phyloP scores from a whole-genome alignment of 2,329 filamentous ascomycete genomes.

The Geoglossum cookeanum region DNA sequence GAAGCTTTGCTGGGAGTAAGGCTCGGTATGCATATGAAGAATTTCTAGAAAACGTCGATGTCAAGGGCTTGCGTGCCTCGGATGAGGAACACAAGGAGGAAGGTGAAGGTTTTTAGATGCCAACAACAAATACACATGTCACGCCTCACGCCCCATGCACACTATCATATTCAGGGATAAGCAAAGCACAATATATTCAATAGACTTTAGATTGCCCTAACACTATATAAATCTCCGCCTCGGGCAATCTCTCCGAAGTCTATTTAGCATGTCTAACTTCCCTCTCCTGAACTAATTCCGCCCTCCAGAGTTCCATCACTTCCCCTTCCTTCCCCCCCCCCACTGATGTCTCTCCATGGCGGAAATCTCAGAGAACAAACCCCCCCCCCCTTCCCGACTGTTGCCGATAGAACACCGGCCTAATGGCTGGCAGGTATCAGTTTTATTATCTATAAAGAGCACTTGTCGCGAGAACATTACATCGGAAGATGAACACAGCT shows the following conservation, averaged over 20 bases:
- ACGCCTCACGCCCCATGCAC: not conserved
- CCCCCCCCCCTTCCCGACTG: not conserved
- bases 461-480: not conserved
- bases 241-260: not conserved
- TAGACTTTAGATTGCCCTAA: not conserved
- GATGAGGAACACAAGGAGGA: not conserved
- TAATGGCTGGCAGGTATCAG: not conserved
- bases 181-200: not conserved
- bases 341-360: not conserved
- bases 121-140: not conserved
- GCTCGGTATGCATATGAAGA: conserved; percentile 2
- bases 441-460: not conserved
- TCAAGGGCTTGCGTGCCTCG: not conserved
- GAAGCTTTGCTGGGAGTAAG: not conserved
- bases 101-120: not conserved
- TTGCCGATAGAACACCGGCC: not conserved
- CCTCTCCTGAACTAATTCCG: not conserved
- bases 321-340: not conserved
- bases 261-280: not conserved
- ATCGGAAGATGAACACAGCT: conserved; percentile 1
- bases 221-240: not conserved
- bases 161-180: too few relatives aligned
- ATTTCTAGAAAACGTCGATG: conserved; percentile 2
- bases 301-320: not conserved
- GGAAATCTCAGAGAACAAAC: not conserved